Base-by-base conservation (phyloP, 305 asterid species). In the Solanum hybrid region DNA sequence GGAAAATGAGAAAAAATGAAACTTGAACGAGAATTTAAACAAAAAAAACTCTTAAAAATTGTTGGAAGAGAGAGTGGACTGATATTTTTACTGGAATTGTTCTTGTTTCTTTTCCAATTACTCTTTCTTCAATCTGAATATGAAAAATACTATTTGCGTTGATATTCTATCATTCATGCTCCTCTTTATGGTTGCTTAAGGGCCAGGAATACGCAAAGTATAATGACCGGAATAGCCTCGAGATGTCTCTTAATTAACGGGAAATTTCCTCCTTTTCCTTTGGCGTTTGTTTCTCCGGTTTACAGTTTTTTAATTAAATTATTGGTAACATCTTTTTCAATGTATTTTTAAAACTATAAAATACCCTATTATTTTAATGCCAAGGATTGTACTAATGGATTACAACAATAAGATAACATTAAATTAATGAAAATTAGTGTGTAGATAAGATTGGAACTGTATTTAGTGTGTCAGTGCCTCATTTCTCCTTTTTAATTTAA, bases 151-250 rank as follows among this genome's bases (percentile, higher is more conserved):
- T 84, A 33, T 84, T 74, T 87, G 89, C 42, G 37, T 76, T 82
- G 83, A 89, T 35, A 64, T 85, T 84, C 36, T 29, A 5, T 35
- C 29, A 12, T 16, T 85, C 64, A 76, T 86, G 37, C 39, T 34
- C 31, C 69, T 88, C 37, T 88, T 80, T 88, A 29, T 35, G 76
- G 89, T 76, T 83, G 57, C 83, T 39, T 78, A 69, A 14, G 67
- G 64, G 86, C 67, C 92, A 46, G 87, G 77, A 16, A 28, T 86
- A 80, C 13, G 13, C 11, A 24, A 51, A 0, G 13, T 42, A 89
- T 64, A 93, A 93, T 78, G 92, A 92, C 96, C 87, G 13, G 1
- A 90, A 81, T 93, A 35, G 91, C 95, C 95, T 73, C 86, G 1
- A 0, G 4, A 10, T 40, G 73, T 89, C 6, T 88, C 91, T 22